Percentiles rank a stretch among this genome's conserved stretches.
These are phyloP conservation scores for Nakaseomyces nivariensis DNA, from an alignment of 1,139 yeast species.

Conservation along the genomic window DNA sequence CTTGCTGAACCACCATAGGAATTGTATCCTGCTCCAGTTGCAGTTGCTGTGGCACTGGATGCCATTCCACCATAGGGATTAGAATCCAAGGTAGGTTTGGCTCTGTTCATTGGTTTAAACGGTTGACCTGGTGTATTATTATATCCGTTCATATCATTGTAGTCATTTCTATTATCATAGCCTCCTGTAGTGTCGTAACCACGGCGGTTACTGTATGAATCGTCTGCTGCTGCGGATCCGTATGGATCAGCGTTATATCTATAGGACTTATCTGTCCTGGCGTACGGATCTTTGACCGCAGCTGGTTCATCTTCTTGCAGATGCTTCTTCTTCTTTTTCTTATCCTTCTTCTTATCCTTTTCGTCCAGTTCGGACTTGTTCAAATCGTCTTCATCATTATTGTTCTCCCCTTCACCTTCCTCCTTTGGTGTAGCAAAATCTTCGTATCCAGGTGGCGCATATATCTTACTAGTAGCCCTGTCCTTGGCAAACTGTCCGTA, in stretches of 20 bases:
- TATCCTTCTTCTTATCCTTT: conserved; percentile 6
- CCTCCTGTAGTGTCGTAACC: background rate
- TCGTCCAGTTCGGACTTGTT: conserved; percentile 15
- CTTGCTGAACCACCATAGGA: background rate
- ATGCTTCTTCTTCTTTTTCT: conserved; percentile 8
- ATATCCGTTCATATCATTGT: background rate
- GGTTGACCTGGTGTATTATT: background rate
- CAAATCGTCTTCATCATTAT: conserved; percentile 17
- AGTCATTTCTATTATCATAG: background rate
- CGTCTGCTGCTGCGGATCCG: background rate
- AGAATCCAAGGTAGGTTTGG: background rate
- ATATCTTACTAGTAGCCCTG: conserved; percentile 31
- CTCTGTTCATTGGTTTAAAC: background rate
- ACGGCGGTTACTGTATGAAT: background rate
- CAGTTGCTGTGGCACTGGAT: background rate
- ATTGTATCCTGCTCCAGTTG: background rate
- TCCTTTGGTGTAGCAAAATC: conserved; percentile 15
- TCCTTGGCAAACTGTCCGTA: conserved; percentile 53
- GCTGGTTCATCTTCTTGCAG: conserved; percentile 5
- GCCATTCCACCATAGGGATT: conserved; percentile 6
- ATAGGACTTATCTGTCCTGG: conserved; percentile 2
- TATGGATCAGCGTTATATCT: conserved; percentile 2
- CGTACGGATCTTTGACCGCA: conserved; percentile 2
- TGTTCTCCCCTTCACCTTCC: conserved; percentile 4
- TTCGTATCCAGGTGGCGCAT: conserved; percentile 39